Percentiles rank a stretch among this genome's conserved stretches.
Evolutionary conservation across 2,329 filamentous ascomycete genomes (phyloP).

Genomic region (Gyromitra esculenta): DNA sequence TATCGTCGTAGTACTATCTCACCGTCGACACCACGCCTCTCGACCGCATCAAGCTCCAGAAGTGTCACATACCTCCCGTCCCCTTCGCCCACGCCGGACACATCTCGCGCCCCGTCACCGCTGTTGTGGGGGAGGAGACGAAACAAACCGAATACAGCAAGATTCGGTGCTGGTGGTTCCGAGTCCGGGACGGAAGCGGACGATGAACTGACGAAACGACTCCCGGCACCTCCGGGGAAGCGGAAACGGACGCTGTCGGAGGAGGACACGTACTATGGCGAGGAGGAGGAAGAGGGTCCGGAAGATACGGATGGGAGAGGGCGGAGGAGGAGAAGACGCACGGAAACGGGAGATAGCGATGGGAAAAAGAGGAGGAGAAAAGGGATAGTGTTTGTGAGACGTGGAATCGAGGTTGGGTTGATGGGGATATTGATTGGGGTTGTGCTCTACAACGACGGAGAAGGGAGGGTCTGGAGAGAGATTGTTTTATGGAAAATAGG

Average conservation of each 20-base stretch:
- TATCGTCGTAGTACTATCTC: slow-evolving; percentile 43
- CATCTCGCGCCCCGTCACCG: slow-evolving; percentile 40
- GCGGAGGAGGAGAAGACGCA: slow-evolving; percentile 46
- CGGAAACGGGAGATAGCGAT: slow-evolving; percentile 34
- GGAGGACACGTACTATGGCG: slow-evolving; percentile 55
- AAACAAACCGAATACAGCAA: background rate
- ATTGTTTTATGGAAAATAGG: slow-evolving; percentile 55
- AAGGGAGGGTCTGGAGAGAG: slow-evolving; percentile 55
- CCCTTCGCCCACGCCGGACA: slow-evolving; percentile 40
- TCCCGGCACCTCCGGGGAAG: slow-evolving; percentile 56
- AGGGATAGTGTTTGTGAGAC: slow-evolving; percentile 56
- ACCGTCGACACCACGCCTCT: slow-evolving; percentile 18
- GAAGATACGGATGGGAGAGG: slow-evolving; percentile 48
- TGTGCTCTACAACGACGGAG: slow-evolving; percentile 50
- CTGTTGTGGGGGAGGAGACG: slow-evolving; percentile 9
- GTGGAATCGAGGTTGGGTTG: slow-evolving; percentile 56
- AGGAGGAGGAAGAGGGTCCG: slow-evolving; percentile 50
- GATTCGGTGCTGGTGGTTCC: slow-evolving; percentile 36
- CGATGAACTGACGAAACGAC: slow-evolving; percentile 56
- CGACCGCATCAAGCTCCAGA: slow-evolving; percentile 26
- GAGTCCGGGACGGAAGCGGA: slow-evolving; percentile 58
- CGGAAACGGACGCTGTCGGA: slow-evolving; percentile 55
- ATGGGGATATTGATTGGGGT: slow-evolving; percentile 55
- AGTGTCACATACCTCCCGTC: slow-evolving; percentile 41
- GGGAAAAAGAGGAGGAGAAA: slow-evolving; percentile 52